Evolutionary conservation across 2,329 filamentous ascomycete species (phyloP).

Genomic region (Chaetomiaceae sp.): DNA sequence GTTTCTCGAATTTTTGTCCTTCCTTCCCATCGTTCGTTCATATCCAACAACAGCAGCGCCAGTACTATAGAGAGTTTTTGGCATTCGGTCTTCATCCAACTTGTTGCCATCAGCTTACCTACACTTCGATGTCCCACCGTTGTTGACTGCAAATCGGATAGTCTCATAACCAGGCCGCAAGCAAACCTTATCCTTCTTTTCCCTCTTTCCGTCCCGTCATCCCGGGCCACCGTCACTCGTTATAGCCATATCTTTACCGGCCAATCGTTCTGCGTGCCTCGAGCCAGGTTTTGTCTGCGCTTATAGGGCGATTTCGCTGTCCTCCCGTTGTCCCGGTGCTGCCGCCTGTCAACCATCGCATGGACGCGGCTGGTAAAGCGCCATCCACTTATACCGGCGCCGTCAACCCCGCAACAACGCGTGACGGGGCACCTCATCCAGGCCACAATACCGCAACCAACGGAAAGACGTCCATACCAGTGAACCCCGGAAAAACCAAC

Average conservation of each 20-base stretch:
- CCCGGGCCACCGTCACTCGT: neutral
- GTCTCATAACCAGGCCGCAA: slow-evolving; percentile 1
- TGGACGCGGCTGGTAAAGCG: slow-evolving; percentile 23
- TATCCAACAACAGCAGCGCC: neutral
- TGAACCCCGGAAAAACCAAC: too few species aligned
- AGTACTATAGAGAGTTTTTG: too few species aligned
- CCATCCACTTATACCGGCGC: slow-evolving; percentile 16
- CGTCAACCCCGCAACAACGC: neutral
- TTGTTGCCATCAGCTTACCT: neutral
- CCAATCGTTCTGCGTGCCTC: neutral
- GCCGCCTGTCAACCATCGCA: slow-evolving; percentile 13
- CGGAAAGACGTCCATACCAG: too few species aligned
- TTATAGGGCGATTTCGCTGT: slow-evolving; percentile 5
- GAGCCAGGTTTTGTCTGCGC: neutral
- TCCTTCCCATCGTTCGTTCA: slow-evolving; percentile 3
- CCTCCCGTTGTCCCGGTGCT: slow-evolving; percentile 7
- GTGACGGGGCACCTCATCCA: slow-evolving; percentile 1
- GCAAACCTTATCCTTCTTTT: slow-evolving; percentile 10
- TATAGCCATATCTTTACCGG: neutral
- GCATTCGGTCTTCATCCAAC: neutral
- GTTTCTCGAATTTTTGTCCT: neutral
- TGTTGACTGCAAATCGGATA: neutral
- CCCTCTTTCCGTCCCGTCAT: neutral
- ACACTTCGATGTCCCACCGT: neutral
- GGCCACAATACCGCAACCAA: neutral